Evolutionary conservation across 495 filamentous ascomycete genomes (phyloP).

Genomic region (Xanthoparmelia taractica): DNA sequence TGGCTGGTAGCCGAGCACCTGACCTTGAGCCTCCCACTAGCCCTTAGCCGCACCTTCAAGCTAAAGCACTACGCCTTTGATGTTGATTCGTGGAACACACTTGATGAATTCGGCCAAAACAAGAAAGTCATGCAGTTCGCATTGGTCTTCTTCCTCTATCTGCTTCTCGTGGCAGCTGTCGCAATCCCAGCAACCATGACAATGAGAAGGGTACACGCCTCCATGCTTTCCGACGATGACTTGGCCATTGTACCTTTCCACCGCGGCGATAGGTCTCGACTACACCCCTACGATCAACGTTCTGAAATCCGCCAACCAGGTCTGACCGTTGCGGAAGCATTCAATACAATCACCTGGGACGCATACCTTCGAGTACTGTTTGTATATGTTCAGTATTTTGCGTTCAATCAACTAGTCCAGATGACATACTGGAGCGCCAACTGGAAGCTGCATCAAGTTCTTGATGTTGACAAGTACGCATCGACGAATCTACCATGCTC

Average conservation of each 20-base stretch:
- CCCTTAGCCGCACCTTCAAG: conserved; percentile 19
- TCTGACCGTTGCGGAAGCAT: conserved; percentile 21
- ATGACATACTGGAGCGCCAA: conserved; percentile 22
- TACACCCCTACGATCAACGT: conserved; percentile 3
- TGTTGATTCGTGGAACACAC: conserved; percentile 20
- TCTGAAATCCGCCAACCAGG: conserved; percentile 19
- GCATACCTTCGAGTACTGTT: conserved; percentile 19
- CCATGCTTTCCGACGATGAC: conserved; percentile 26
- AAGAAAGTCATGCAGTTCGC: conserved; percentile 17
- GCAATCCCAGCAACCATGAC: conserved; percentile 20
- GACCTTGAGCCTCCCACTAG: conserved; percentile 18
- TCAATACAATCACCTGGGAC: conserved; percentile 17
- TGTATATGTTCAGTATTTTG: conserved; percentile 21
- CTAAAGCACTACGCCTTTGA: conserved; percentile 22
- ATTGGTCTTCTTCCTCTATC: conserved; percentile 18
- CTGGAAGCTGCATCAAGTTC: conserved; percentile 21
- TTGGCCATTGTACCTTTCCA: conserved; percentile 24
- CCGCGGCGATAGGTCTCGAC: conserved; percentile 11
- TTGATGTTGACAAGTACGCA: conserved; percentile 16
- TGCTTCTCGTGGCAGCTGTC: conserved; percentile 17
- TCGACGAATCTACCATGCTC: conserved; percentile 20
- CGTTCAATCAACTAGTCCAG: conserved; percentile 22
- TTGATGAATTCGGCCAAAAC: conserved; percentile 11
- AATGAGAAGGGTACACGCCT: conserved; percentile 22
- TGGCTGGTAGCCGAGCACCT: conserved; percentile 23